Evolutionary conservation across 768 basidiomycete species (phyloP).

Genomic region (Phaeotremella fagi): DNA sequence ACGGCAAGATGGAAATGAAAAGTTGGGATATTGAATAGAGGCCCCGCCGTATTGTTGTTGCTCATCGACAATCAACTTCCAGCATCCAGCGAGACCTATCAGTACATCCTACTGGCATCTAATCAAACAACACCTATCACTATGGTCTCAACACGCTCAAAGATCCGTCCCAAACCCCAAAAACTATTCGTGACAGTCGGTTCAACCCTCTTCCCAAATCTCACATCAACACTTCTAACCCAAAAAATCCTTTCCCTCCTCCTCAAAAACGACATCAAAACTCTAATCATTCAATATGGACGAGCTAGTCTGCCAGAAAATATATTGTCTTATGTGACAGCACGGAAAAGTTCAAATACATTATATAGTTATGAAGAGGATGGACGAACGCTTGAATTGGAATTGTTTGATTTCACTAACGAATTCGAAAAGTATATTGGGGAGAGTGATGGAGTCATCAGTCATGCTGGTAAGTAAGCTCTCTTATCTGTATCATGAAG

Average conservation of each 20-base stretch:
- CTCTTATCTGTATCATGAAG: background rate
- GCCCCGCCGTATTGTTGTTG: too few species aligned
- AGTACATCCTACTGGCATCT: too few species aligned
- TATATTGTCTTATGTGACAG: background rate
- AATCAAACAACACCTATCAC: too few species aligned
- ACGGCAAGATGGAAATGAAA: too few species aligned
- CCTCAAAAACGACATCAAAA: conserved; percentile 56
- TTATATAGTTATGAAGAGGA: conserved; percentile 2
- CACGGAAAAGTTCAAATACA: background rate
- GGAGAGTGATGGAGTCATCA: conserved; percentile 72
- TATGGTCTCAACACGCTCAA: too few species aligned
- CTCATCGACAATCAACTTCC: too few species aligned
- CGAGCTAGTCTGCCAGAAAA: conserved; percentile 25
- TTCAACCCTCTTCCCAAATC: conserved; percentile 75
- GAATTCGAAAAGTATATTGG: conserved; percentile 64
- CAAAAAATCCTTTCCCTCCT: conserved; percentile 59
- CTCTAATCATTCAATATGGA: conserved; percentile 73
- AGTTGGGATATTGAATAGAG: too few species aligned
- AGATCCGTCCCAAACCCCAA: too few species aligned
- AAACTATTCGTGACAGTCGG: conserved; percentile 76
- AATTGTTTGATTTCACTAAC: conserved; percentile 69
- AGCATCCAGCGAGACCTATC: too few species aligned
- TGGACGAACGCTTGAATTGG: conserved; percentile 54
- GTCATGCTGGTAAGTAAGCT: conserved; percentile 79
- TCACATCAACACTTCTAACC: conserved; percentile 62